Base-by-base conservation (phyloP, 495 filamentous ascomycete genomes). In the Cenococcum geophilum region DNA sequence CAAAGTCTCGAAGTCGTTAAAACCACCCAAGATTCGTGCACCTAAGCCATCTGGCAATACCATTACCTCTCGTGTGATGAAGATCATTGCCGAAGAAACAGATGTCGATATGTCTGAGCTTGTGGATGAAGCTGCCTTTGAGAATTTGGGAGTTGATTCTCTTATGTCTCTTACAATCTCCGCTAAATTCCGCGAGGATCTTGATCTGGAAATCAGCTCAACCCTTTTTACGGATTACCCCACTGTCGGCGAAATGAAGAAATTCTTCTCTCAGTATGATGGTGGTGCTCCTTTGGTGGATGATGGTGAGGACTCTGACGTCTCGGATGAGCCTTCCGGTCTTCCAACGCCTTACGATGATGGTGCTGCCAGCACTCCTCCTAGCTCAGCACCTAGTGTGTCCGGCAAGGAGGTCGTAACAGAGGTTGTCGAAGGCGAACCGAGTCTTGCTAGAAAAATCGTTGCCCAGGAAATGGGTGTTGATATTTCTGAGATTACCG, bases 391-490 rank as follows among this genome's bases (percentile, higher is more conserved):
- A 10, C 67, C 70, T 9, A 74, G 71, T 48, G 66, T 72, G 4
- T 72, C 68, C 58, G 70, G 73, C 53, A 73, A 74, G 65, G 62
- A 71, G 5, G 55, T 61, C 9, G 51, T 56, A 10, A 62, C 67
- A 18, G 36, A 66, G 22, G 57, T 53, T 34, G 37, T 63, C n/a
- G 61, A 63, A 35, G 67, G 71, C 18, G 72, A 67, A 22, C 58
- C 70, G 25, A 74, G 71, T 62, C 55, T 76, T 50, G 74, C 74
- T 8, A 63, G 73, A 22, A 70, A 72, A 60, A 75, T 76, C 35
- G 70, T 78, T 36, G 76, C 76, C 4, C 64, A 73, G 55, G 76
- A 78, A 63, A 76, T 77, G 69, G 76, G 76, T 57, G 71, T 78
- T 34, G 74, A 74, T 47, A 64, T 72, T 36, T 69, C 72, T 47